phyloP scores from a whole-genome alignment of 2,329 filamentous ascomycete genomes.

The Microdochium nivale region DNA sequence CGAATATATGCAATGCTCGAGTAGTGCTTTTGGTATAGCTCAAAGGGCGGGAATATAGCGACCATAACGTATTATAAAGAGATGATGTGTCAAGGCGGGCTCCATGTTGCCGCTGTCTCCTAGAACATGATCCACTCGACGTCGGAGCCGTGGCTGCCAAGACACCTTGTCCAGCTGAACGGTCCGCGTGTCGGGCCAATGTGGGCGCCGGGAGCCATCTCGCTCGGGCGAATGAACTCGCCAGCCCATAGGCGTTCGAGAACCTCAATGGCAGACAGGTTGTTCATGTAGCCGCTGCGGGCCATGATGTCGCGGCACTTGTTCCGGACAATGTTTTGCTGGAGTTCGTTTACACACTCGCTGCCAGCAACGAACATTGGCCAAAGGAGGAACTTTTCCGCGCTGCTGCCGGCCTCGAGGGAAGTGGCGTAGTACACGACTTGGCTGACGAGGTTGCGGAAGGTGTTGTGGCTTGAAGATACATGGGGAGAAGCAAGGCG shows the following conservation, averaged over 20 bases:
- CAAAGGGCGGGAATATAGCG: neutral
- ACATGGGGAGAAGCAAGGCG: constrained; percentile 71
- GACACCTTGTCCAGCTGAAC: constrained; percentile 50
- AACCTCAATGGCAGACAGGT: constrained; percentile 75
- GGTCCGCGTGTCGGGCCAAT: constrained; percentile 34
- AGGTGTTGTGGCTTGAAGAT: constrained; percentile 64
- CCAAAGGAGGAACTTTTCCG: constrained; percentile 89
- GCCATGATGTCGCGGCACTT: constrained; percentile 81
- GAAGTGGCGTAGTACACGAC: constrained; percentile 77
- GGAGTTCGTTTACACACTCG: constrained; percentile 74
- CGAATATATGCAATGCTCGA: neutral
- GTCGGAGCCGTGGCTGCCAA: constrained; percentile 45
- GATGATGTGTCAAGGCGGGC: neutral
- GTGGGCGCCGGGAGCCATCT: constrained; percentile 20
- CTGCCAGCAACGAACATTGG: constrained; percentile 85
- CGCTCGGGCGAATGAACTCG: constrained; percentile 31
- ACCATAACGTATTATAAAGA: neutral
- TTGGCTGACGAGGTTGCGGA: constrained; percentile 75
- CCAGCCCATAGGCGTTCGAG: constrained; percentile 76
- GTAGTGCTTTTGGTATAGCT: neutral
- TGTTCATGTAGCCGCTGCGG: constrained; percentile 89
- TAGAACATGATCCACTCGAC: constrained; percentile 63
- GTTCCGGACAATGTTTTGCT: constrained; percentile 69
- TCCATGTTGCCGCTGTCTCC: constrained; percentile 7
- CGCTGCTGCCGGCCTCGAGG: constrained; percentile 61